Percentiles rank a stretch among this genome's conserved stretches.
Conservation (phyloP, 176 grass and related monocot genomes). For the Aegilops tauschii region DNA sequence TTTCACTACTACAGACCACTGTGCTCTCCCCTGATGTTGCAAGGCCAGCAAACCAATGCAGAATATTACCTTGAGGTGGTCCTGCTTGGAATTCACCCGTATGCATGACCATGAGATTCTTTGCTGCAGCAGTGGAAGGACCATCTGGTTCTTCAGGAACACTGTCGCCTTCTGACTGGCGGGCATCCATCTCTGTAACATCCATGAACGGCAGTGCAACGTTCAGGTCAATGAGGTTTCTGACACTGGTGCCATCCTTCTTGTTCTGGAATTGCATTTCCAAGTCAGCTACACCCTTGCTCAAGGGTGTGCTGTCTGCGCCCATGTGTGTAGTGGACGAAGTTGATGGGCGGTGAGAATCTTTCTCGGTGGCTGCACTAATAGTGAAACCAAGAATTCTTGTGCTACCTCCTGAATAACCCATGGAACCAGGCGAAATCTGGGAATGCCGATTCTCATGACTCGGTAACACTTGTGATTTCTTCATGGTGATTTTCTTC, state of each 20-base stretch:
- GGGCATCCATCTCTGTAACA: constrained; percentile 26
- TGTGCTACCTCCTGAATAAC: constrained; percentile 15
- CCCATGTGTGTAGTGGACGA: not conserved
- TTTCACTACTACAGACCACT: not conserved
- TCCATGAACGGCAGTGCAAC: constrained; percentile 43
- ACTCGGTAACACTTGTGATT: constrained; percentile 16
- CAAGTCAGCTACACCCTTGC: not conserved
- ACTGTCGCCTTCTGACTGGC: constrained; percentile 7
- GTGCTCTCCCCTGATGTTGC: constrained; percentile 33
- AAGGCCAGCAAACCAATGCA: constrained; percentile 63
- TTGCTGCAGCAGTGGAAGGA: constrained; percentile 54
- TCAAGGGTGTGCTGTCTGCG: not conserved
- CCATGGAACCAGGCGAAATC: constrained; percentile 12
- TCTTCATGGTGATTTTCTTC: not conserved
- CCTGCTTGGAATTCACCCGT: not conserved
- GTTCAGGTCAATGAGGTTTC: constrained; percentile 60
- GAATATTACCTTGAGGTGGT: constrained; percentile 29
- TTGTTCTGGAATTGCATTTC: constrained; percentile 15
- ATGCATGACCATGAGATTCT: constrained; percentile 53
- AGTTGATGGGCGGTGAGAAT: not conserved
- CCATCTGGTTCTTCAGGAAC: constrained; percentile 33
- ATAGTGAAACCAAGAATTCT: constrained; percentile 16
- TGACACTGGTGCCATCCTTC: constrained; percentile 23
- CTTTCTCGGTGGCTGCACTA: not conserved
- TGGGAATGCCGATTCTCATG: constrained; percentile 20